Evolutionary conservation across 257 asterid genomes (phyloP), one percentile per base, ranked within the genome.

Genomic region (Petunia secreta): DNA sequence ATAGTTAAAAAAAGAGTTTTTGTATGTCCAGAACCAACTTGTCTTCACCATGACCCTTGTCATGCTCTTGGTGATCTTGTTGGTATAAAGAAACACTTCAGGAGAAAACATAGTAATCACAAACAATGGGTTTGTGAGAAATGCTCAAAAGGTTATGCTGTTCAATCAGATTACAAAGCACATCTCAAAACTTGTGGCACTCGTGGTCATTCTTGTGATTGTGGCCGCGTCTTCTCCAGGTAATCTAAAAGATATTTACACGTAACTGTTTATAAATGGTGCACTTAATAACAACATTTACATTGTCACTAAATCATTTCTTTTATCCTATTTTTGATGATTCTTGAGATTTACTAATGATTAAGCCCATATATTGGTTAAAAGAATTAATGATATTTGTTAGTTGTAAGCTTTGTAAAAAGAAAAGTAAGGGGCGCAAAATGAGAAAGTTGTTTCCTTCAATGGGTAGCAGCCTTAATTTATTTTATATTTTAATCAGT

Each of bases 51-150:
- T 86, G 92, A 89, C 46, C 93, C 93, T 15, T 83, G 91, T 83
- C 96, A 91, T 87, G 96, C 96, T 15, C 90, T 91, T 44, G 96
- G 96, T 76, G 96, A 91, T 57, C 92, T 91, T 37, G 95, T 91
- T 77, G 95, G 93, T 7, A 91, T 91, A 80, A 91, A 91, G 85
- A 89, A 91, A 43, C 95, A 91, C n/a, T 91, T 86, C 84, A 87
- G 93, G 38, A 87, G 96, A 2, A 91, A 91, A 14, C 96, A 91
- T 83, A 89, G 93, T 81, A 88, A 87, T 54, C 89, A 90, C 81
- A 88, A 87, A 67, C 96, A 91, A 64, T 91, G 93, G 92, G 89
- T 89, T 39, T 91, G 96, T 73, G 89, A 88, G 36, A 88, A 86
- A 78, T 91, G 96, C 86, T 84, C 91, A 0, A 91, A 91, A 39